Evolutionary conservation across 805 yeast species (phyloP).

Genomic region (Debaryomyces hansenii): DNA sequence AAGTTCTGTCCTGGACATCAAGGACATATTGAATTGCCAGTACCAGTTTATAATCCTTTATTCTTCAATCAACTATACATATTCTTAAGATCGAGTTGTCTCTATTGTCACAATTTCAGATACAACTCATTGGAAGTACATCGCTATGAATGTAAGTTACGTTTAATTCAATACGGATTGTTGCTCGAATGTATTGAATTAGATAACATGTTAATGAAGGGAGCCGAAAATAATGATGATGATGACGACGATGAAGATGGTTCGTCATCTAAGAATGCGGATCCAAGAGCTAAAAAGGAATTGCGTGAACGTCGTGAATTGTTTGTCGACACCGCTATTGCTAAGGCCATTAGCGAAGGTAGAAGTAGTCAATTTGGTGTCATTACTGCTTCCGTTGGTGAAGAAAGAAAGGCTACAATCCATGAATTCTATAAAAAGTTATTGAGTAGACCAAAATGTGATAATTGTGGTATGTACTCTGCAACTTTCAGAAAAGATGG

Average conservation of each 20-base stretch:
- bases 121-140: constrained; percentile 70
- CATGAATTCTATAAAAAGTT: constrained; percentile 75
- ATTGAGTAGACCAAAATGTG: constrained; percentile 82
- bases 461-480: constrained; percentile 93
- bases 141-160: constrained; percentile 72
- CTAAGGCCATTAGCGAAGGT: constrained; percentile 74
- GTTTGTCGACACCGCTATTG: constrained; percentile 70
- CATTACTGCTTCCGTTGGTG: constrained; percentile 80
- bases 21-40: constrained; percentile 96
- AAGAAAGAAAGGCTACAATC: constrained; percentile 76
- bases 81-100: constrained; percentile 79
- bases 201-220: constrained; percentile 57
- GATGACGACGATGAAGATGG: constrained; percentile 52
- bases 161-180: constrained; percentile 84
- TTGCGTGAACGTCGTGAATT: constrained; percentile 61
- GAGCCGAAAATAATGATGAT: constrained; percentile 31
- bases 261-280: constrained; percentile 33
- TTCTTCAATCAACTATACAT: constrained; percentile 90
- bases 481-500: constrained; percentile 97
- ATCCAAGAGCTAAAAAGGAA: constrained; percentile 43
- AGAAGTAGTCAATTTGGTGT: constrained; percentile 66
- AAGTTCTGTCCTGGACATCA: constrained; percentile 96
- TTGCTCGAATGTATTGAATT: constrained; percentile 73
- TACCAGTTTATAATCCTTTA: constrained; percentile 92
- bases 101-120: constrained; percentile 86